phyloP scores from a whole-genome alignment of 768 basidiomycete species.

The Mrakia gelida region DNA sequence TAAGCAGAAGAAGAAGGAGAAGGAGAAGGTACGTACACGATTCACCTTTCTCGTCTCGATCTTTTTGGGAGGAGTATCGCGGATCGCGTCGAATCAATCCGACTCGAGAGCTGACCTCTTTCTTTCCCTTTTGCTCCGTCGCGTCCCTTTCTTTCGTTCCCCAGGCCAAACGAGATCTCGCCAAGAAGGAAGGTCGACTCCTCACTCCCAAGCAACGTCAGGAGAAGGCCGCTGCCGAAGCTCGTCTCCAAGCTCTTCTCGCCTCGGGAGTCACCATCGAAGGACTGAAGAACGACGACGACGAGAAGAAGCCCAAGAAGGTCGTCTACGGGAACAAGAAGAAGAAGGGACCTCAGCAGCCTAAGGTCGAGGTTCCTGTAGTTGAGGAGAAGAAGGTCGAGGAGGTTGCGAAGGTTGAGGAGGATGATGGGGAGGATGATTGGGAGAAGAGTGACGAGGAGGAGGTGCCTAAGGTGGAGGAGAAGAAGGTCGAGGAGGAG shows the following conservation, averaged over 20 bases:
- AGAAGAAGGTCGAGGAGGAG: constrained; percentile 25
- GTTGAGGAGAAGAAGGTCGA: constrained; percentile 48
- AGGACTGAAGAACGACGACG: constrained; percentile 64
- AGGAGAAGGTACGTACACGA: constrained; percentile 56
- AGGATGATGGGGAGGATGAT: constrained; percentile 44
- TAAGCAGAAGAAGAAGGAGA: constrained; percentile 56
- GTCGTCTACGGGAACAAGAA: constrained; percentile 78
- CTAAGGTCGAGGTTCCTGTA: constrained; percentile 50
- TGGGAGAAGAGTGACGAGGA: constrained; percentile 43
- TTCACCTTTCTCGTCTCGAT: neutral
- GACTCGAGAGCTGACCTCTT: neutral
- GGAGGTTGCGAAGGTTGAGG: constrained; percentile 35
- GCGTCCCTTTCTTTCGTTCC: constrained; percentile 16
- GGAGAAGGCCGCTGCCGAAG: constrained; percentile 83
- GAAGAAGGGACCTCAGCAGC: constrained; percentile 61
- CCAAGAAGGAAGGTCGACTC: constrained; percentile 88
- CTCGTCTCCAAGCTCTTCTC: constrained; percentile 82
- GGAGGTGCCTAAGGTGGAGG: constrained; percentile 7
- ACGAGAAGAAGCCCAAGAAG: constrained; percentile 55
- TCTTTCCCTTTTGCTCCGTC: neutral
- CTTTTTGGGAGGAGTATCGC: too few species aligned
- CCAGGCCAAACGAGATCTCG: constrained; percentile 79
- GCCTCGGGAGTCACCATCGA: constrained; percentile 86
- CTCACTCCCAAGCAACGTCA: constrained; percentile 98
- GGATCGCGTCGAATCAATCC: neutral